Evolutionary conservation across 371 early-diverging fungal species (phyloP).

Genomic region (Mucor saturninus): DNA sequence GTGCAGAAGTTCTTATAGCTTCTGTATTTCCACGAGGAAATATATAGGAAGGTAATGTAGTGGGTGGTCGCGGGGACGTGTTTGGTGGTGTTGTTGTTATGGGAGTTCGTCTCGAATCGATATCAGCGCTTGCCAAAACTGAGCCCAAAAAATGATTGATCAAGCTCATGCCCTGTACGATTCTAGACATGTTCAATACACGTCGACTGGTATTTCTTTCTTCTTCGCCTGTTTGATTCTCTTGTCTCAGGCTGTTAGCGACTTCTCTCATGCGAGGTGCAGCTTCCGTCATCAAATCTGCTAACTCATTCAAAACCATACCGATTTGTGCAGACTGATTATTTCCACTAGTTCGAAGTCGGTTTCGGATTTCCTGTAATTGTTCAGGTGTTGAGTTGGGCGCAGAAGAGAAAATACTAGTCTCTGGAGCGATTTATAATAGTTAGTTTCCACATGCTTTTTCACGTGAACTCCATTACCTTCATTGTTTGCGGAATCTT

Average conservation of each 20-base stretch:
- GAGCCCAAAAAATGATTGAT: constrained; percentile 54
- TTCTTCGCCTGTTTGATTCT: constrained; percentile 25
- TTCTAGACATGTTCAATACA: constrained; percentile 40
- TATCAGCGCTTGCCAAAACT: constrained; percentile 48
- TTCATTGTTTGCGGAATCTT: constrained; percentile 25
- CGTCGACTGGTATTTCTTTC: constrained; percentile 21
- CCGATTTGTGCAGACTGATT: constrained; percentile 48
- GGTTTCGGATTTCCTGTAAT: constrained; percentile 42
- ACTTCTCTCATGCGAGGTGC: constrained; percentile 45
- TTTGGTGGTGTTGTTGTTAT: background rate
- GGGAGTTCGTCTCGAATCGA: constrained; percentile 28
- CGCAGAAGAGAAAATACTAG: constrained; percentile 1
- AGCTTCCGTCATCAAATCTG: constrained; percentile 40
- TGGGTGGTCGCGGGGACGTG: constrained; percentile 3
- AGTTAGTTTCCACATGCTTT: background rate
- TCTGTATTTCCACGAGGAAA: constrained; percentile 22
- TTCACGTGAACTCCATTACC: background rate
- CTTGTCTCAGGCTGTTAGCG: constrained; percentile 34
- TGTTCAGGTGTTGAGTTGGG: constrained; percentile 25
- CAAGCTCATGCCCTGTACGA: constrained; percentile 55
- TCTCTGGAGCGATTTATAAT: background rate
- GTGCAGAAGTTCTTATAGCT: constrained; percentile 11
- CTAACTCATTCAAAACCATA: constrained; percentile 48
- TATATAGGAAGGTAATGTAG: background rate
- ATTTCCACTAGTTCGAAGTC: constrained; percentile 38